Evolutionary conservation across 495 filamentous ascomycete species (phyloP).

Genomic region (Staphylotrichum tortipilum): DNA sequence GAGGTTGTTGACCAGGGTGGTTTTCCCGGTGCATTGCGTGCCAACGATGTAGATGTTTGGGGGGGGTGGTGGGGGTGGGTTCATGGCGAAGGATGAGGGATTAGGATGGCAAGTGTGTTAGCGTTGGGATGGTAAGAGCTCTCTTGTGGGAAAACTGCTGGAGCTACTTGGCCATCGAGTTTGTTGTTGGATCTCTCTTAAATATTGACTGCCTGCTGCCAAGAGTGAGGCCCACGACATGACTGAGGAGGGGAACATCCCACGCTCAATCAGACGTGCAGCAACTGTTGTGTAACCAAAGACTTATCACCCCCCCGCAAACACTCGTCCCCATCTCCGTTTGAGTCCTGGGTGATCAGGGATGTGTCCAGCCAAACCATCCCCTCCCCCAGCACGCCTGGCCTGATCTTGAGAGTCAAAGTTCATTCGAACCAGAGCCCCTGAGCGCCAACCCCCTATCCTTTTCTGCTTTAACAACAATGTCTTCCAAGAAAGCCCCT

Average conservation of each 20-base stretch:
- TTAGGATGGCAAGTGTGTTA: no score
- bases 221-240: conserved; percentile 11
- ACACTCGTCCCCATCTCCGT: not conserved
- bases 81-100: no score
- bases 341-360: not conserved
- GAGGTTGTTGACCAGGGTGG: conserved; percentile 38
- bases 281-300: conserved; percentile 28
- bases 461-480: conserved; percentile 1
- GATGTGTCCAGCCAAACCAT: not conserved
- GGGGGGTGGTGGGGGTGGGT: not conserved
- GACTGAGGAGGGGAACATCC: no score
- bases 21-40: conserved; percentile 45
- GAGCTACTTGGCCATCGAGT: no score
- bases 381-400: not conserved
- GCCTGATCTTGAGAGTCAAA: no score
- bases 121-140: no score
- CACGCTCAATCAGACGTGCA: not conserved
- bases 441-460: not conserved
- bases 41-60: conserved; percentile 17
- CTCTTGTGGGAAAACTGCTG: no score
- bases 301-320: not conserved
- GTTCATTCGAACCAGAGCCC: no score
- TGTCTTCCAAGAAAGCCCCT: not conserved
- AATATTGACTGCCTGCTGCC: no score
- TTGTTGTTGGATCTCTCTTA: no score